Conservation (phyloP, 2,329 filamentous ascomycete genomes). For the Chaetomium sp. region DNA sequence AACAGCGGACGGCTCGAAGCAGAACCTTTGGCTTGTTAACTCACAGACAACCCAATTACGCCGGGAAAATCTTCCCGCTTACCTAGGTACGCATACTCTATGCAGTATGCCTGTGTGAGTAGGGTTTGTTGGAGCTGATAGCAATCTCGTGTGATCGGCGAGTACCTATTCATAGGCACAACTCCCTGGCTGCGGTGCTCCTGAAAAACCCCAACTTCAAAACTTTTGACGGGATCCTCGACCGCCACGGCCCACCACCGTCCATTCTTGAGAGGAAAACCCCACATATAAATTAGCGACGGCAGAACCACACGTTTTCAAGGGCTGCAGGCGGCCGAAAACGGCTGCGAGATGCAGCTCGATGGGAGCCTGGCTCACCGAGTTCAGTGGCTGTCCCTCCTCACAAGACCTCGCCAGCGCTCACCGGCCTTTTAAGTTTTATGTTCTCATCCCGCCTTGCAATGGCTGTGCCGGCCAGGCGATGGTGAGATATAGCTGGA, state of each 20-base stretch:
- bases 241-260: constrained; percentile 20
- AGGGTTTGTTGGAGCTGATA: background rate
- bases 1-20: background rate
- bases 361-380: constrained; percentile 29
- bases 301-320: constrained; percentile 31
- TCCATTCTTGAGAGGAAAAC: constrained; percentile 27
- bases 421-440: constrained; percentile 22
- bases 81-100: background rate
- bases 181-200: background rate
- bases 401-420: constrained; percentile 26
- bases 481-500: background rate
- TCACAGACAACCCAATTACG: background rate
- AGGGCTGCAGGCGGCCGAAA: constrained; percentile 36
- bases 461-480: background rate
- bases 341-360: constrained; percentile 32
- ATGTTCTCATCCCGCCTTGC: constrained; percentile 5
- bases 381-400: constrained; percentile 26
- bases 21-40: background rate
- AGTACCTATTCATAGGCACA: background rate
- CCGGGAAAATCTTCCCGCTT: background rate
- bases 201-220: background rate
- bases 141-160: background rate
- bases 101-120: no score
- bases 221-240: background rate
- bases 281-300: constrained; percentile 27